Conservation (phyloP, 2,329 filamentous ascomycete genomes). For the Chaetomium sp. region DNA sequence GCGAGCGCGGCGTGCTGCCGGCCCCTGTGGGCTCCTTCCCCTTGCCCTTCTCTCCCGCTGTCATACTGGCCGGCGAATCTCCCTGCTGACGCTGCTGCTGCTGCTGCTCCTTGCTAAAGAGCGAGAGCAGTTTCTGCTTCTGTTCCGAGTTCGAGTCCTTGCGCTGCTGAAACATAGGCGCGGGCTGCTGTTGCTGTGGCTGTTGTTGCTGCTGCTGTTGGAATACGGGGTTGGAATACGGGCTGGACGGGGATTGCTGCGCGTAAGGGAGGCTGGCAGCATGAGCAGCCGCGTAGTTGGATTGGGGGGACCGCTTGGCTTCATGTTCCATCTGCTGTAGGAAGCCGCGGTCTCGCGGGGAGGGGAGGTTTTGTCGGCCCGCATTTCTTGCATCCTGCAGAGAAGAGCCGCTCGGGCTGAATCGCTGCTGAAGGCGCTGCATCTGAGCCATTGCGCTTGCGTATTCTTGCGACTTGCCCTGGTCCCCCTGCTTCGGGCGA, state of each 20-base stretch:
- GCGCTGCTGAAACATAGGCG: conserved; percentile 39
- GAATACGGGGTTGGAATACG: conserved; percentile 12
- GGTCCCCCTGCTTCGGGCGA: conserved; percentile 40
- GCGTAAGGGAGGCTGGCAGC: conserved; percentile 30
- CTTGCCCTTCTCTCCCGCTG: conserved; percentile 34
- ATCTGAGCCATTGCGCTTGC: conserved; percentile 25
- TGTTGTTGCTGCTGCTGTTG: conserved; percentile 28
- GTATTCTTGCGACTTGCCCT: conserved; percentile 19
- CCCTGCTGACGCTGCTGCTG: conserved; percentile 23
- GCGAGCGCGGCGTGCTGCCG: conserved; percentile 39
- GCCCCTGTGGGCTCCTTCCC: conserved; percentile 31
- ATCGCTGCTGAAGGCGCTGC: conserved; percentile 31
- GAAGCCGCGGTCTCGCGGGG: conserved; percentile 29
- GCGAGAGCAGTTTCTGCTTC: conserved; percentile 56
- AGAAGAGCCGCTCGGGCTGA: conserved; percentile 28
- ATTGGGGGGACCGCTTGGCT: conserved; percentile 28
- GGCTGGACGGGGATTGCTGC: conserved; percentile 35
- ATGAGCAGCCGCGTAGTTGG: conserved; percentile 25
- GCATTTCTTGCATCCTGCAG: conserved; percentile 31
- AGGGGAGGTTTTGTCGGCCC: conserved; percentile 27
- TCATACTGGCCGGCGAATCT: conserved; percentile 30
- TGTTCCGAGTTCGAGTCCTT: conserved; percentile 47
- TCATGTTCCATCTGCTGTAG: conserved; percentile 27
- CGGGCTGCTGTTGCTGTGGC: conserved; percentile 29
- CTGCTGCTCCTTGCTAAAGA: conserved; percentile 58